Conservation (phyloP, 2,329 filamentous ascomycete genomes). For the Beauveria sp. region DNA sequence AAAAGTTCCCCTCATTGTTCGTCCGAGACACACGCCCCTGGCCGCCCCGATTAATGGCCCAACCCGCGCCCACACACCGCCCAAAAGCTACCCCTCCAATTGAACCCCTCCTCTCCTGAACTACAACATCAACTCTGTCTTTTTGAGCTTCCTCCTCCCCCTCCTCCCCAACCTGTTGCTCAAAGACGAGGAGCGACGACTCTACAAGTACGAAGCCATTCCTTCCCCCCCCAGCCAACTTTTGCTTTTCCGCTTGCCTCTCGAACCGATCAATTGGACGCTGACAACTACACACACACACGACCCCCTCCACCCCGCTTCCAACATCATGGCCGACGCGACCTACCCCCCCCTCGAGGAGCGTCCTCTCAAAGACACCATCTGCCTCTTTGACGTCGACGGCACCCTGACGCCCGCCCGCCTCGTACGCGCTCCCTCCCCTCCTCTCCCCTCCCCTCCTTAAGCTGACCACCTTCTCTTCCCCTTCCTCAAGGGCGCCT, state of each 20-base stretch:
- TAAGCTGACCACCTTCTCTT: neutral
- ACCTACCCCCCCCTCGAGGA: constrained; percentile 68
- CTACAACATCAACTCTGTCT: neutral
- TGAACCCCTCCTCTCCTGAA: neutral
- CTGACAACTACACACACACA: neutral
- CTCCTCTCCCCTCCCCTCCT: neutral
- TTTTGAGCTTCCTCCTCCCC: neutral
- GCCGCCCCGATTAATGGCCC: neutral
- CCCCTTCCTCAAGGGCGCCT: constrained; percentile 38
- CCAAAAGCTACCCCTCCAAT: constrained; percentile 6
- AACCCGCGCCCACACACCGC: neutral
- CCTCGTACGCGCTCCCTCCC: constrained; percentile 44
- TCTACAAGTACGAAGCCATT: no score
- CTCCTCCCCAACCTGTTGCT: no score
- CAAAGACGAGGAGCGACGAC: no score
- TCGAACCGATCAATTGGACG: neutral
- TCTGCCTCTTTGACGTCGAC: constrained; percentile 95
- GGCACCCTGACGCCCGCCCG: constrained; percentile 81
- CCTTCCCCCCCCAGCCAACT: no score
- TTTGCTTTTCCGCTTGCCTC: no score
- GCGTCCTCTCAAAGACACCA: constrained; percentile 84
- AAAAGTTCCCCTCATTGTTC: neutral
- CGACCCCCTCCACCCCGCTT: no score
- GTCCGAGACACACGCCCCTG: neutral
- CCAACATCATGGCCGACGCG: constrained; percentile 31